Evolutionary conservation across 2,329 filamentous ascomycete species (phyloP), one percentile per base, ranked within the genome.

Genomic region (Epicoccum sorghinum): DNA sequence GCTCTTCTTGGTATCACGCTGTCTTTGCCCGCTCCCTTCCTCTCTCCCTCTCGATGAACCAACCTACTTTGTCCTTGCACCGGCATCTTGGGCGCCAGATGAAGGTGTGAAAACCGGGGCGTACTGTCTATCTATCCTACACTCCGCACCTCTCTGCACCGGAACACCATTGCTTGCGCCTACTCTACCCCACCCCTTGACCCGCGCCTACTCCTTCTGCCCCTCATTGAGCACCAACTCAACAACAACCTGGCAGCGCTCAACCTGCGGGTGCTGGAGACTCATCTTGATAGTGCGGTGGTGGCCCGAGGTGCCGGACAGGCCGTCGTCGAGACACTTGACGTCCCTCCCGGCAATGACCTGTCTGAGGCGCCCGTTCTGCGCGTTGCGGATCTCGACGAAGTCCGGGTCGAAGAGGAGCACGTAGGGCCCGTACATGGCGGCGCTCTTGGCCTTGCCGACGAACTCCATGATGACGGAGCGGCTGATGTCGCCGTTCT

Each of bases 401-500:
- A 98, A 99, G 74, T 98, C 93, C 22, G 90, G 89, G 73, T 97
- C 95, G 78, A 98, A 96, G 4, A 99, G 85, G 7, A 99, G 81
- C 4, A 99, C 84, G 73, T 96, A 98, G 53, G 92, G 89, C 1
- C 92, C 93, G 66, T 91, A 96, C 78, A 98, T 88, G 58, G 92
- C 95, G 2, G 93, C 93, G 10, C 87, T 86, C 58, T 89, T 88
- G 1, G 95, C 95, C 68, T 89, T 93, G 62, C 95, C 95, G n/a
- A 96, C 95, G 74, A 98, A 99, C 72, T 98, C 92, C 92, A 99
- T 96, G 68, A 98, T 93, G 54, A 98, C 91, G 25, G 89, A 91
- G 40, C 96, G 89, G 35, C 88, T 93, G 25, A 99, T 91, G 58
- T 99, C 95, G 62, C 95, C 95, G 75, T 98, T 92, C 77, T 98